Base-by-base conservation (phyloP, 1,139 yeast species). In the Saccharomyces hybrid region DNA sequence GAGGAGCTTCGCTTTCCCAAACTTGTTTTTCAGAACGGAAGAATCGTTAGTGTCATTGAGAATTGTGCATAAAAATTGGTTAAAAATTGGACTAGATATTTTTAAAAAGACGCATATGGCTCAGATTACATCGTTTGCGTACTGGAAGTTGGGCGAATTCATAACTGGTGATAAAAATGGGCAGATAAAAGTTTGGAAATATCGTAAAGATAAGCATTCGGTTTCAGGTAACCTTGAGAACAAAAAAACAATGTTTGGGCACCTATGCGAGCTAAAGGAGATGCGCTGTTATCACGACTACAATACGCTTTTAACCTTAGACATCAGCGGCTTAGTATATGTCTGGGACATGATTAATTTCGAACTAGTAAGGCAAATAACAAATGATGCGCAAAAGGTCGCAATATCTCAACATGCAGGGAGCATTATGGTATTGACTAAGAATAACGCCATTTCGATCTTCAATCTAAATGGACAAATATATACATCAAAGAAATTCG, bases 341-440 rank as follows among this genome's bases (percentile, higher is more conserved):
- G 58, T 80, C 5, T 84, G 91, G 91, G 87, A 86, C 61, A 62
- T 80, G 47, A 75, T 81, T 0, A 68, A 83, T 32, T 75, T 73
- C 54, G 76, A 75, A 52, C 74, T 76, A 51, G 77, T 86, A 11
- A 68, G 86, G 54, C 70, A 71, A 51, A 63, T 85, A 1, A 60
- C 62, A 1, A 55, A 56, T 2, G 59, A 59, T 6, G 67, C 70
- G 14, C 62, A 59, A 19, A 67, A 72, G 28, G 68, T 77, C 2
- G 72, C 80, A 7, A 74, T 84, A 26, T 81, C 86, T 0, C 76
- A 79, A 60, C 81, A 80, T 54, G 71, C 81, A 0, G 90, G 88
- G 0, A 73, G 75, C 52, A 75, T 85, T 46, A 79, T 78, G 2
- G 66, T 77, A 0, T 60, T 77, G 1, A 65, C 70, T 2, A 56